Conservation (phyloP, 768 basidiomycete species). For the Leucogyrophana mollusca region DNA sequence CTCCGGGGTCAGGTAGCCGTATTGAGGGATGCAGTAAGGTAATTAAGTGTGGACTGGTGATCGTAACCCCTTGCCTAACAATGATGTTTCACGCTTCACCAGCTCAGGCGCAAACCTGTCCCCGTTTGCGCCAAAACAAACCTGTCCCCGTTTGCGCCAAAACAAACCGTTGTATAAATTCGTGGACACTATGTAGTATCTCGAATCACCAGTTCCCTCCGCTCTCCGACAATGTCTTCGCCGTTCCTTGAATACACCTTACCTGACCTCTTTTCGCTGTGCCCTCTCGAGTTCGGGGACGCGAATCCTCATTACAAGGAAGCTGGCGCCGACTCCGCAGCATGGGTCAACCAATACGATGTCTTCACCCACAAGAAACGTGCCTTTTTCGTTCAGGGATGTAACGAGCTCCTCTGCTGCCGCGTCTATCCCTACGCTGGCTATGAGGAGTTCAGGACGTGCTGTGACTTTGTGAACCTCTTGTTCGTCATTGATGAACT, state of each 20-base stretch:
- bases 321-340: constrained; percentile 54
- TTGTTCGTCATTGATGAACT: constrained; percentile 68
- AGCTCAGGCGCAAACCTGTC: neutral
- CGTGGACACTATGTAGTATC: too few species aligned
- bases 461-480: constrained; percentile 63
- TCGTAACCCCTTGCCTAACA: too few species aligned
- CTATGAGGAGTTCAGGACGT: constrained; percentile 56
- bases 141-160: too few species aligned
- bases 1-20: too few species aligned
- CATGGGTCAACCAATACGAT: constrained; percentile 60
- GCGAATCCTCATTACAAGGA: constrained; percentile 57
- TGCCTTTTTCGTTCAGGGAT: constrained; percentile 51
- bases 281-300: constrained; percentile 41
- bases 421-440: constrained; percentile 59
- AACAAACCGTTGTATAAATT: too few species aligned
- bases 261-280: constrained; percentile 53
- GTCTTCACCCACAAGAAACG: constrained; percentile 59
- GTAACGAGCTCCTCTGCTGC: constrained; percentile 60
- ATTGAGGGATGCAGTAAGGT: too few species aligned
- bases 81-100: too few species aligned
- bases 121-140: too few species aligned
- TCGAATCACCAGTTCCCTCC: neutral
- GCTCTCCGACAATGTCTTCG: constrained; percentile 4
- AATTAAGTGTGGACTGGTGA: too few species aligned
- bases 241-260: constrained; percentile 41